A percentile compares a stretch with the other conserved stretches of the same genome.
phyloP scores from a whole-genome alignment of 345 rosid genomes.

The Salix brachista region DNA sequence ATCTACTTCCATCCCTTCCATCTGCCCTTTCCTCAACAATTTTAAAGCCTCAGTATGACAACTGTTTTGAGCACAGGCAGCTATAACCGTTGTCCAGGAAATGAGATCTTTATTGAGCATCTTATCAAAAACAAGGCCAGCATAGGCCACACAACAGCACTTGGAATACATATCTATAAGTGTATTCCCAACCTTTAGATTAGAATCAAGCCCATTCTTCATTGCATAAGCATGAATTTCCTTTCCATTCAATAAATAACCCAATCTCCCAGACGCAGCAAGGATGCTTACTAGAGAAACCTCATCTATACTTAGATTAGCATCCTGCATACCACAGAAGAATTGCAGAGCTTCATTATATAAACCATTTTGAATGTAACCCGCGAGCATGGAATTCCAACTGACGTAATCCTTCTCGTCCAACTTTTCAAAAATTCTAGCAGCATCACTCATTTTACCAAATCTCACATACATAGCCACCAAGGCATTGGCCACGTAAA shows the following conservation, averaged over 20 bases:
- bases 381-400: conserved; percentile 24
- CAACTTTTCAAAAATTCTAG: conserved; percentile 15
- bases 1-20: conserved; percentile 44
- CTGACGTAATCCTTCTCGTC: conserved; percentile 13
- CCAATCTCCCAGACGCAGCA: conserved; percentile 58
- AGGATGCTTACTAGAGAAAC: conserved; percentile 50
- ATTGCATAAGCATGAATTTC: conserved; percentile 73
- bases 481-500: conserved; percentile 14
- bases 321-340: conserved; percentile 42
- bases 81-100: conserved; percentile 77
- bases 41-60: conserved; percentile 42
- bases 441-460: conserved; percentile 17
- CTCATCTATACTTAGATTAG: conserved; percentile 50
- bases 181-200: conserved; percentile 63
- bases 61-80: conserved; percentile 67
- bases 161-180: conserved; percentile 76
- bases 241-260: conserved; percentile 56
- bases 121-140: conserved; percentile 48
- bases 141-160: conserved; percentile 50
- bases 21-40: conserved; percentile 46
- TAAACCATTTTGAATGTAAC: conserved; percentile 40
- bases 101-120: conserved; percentile 59
- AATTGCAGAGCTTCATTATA: conserved; percentile 43
- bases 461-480: conserved; percentile 12
- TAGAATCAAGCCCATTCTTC: conserved; percentile 48